Base-by-base conservation (phyloP, 2,329 filamentous ascomycete genomes). In the Beauveria pseudobassiana region DNA sequence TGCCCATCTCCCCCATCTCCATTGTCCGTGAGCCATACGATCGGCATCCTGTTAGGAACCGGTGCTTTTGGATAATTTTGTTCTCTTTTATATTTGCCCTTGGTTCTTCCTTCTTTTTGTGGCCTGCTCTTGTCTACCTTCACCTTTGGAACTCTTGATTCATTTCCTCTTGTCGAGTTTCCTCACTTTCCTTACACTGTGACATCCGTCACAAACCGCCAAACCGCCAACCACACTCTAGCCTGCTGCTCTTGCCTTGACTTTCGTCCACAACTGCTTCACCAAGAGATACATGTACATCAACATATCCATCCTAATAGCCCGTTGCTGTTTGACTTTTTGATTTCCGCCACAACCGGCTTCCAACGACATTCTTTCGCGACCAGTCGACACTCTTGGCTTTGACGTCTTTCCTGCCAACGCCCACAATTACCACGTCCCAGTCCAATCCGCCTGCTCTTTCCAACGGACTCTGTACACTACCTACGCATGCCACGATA, bases 31-130 rank as follows among this genome's bases (percentile, higher is more conserved):
- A 69, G 71, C 72, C 72, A 75, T 74, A 77, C 75, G 77, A 81
- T 80, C 77, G 77, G 75, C 77, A 80, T 69, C 76, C 72, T 74
- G 67, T 76, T 78, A 71, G 72, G 74, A 75, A 74, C 73, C 72
- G 72, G 72, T 71, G 68, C 66, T 68, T 68, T 69, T 67, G 73
- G 72, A 56, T 78, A 74, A 76, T 77, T 71, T 72, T 76, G 65
- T 69, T 67, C 75, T 76, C 73, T 74, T 75, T 76, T 75, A 72
- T 76, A 77, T 75, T 73, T 74, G 74, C 76, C 76, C 62, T 76
- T 74, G 76, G 75, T 77, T 79, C 77, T 77, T 78, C 73, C 75
- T 78, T 78, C 73, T 76, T 78, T 78, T 78, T 74, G 68, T 75
- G 73, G 74, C 74, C 79, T 72, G 74, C 68, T 72, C 68, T 53